phyloP scores from a whole-genome alignment of 805 yeast species.

The Teunomyces stri region DNA sequence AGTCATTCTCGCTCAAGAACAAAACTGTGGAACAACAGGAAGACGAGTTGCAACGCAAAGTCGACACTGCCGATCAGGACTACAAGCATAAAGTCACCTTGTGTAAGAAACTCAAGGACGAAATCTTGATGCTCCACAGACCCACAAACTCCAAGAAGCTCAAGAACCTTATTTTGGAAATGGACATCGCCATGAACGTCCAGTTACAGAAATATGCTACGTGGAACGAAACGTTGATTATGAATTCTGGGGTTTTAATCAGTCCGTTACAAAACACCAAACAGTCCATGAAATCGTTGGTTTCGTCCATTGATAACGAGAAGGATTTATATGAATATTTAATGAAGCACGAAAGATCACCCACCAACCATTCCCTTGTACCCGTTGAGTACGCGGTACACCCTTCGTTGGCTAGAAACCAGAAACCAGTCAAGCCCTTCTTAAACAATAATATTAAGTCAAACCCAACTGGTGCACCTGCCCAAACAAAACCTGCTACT shows the following conservation, averaged over 20 bases:
- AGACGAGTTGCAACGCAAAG: conserved; percentile 79
- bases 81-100: conserved; percentile 73
- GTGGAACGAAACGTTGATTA: conserved; percentile 75
- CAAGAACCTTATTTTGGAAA: conserved; percentile 75
- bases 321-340: conserved; percentile 74
- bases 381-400: conserved; percentile 75
- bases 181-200: conserved; percentile 85
- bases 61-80: conserved; percentile 82
- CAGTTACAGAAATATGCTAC: conserved; percentile 89
- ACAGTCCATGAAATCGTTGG: conserved; percentile 73
- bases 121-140: conserved; percentile 67
- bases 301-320: conserved; percentile 78
- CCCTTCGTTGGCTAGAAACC: conserved; percentile 52
- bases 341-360: conserved; percentile 41
- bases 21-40: conserved; percentile 84
- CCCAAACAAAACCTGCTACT: neutral
- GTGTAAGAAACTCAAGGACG: conserved; percentile 72
- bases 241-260: conserved; percentile 82
- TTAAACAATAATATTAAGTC: conserved; percentile 16
- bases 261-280: conserved; percentile 62
- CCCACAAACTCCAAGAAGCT: conserved; percentile 73
- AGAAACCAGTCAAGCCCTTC: conserved; percentile 32
- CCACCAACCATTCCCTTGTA: conserved; percentile 35
- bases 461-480: neutral
- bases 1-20: conserved; percentile 75